Evolutionary conservation across 2,329 filamentous ascomycete species (phyloP), one percentile per base, ranked within the genome.

Genomic region (Pyrenophora graminea): DNA sequence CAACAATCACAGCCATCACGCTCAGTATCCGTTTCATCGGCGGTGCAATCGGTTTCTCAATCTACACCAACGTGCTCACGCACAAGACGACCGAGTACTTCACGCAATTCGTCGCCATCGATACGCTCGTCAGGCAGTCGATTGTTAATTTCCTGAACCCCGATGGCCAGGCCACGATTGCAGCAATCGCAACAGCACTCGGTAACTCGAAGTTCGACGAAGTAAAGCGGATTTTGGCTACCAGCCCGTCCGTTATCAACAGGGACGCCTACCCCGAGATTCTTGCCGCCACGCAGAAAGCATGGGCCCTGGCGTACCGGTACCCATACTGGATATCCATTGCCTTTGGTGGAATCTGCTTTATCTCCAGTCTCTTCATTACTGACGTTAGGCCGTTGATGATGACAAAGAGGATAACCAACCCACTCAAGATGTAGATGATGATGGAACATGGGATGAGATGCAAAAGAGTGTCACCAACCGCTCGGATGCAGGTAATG

Each of bases 21-120:
- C 80, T 89, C 32, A 81, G 85, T n/a, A 83, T 89, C 58, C 85
- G 87, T 32, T 84, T 87, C 47, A 79, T 89, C 31, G 86, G 87
- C 39, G 86, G 86, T 25, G 80, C 82, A 10, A 81, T 89, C 52
- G 86, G 84, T 30, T 87, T 85, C 66, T 79, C 80, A n/a, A 63
- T 77, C 3, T 78, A 75, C 58, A 71, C 68, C 37, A 73, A 73
- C 51, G 56, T 74, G 15, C 73, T 74, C 53, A 62, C 59, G 34
- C 56, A 51, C 38, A 55, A 67, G 25, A 58, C 64, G 48, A 63
- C 55, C 12, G 45, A 54, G 6, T 59, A 66, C 19, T 56, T 64
- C 1, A 59, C 52, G 2, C 49, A 60, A 9, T 54, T 61, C 3
- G 55, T 69, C 18, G 69, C 63, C 6, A 62, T 68, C 50, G 63